A percentile compares a stretch with the other conserved stretches of the same genome.
phyloP scores from a whole-genome alignment of 2,329 filamentous ascomycete genomes.

The Aspergillus japonicus region DNA sequence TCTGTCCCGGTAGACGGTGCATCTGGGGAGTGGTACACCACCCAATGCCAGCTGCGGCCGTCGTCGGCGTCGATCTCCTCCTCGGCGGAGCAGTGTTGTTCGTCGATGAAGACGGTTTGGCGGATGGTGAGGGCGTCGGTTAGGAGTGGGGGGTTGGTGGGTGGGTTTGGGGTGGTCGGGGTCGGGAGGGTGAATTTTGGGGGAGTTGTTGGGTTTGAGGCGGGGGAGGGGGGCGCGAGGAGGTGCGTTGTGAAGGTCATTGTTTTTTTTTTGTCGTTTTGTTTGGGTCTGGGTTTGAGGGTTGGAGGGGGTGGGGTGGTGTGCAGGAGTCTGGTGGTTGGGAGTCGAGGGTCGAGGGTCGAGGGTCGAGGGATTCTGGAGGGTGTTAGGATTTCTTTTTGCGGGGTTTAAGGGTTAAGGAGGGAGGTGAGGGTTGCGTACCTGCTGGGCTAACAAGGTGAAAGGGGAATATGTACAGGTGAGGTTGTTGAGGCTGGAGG shows the following conservation, averaged over 20 bases:
- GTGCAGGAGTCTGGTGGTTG: no score
- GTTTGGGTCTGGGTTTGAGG: neutral
- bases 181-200: slow-evolving; percentile 25
- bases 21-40: slow-evolving; percentile 57
- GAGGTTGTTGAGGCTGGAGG: no score
- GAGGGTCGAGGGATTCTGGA: no score
- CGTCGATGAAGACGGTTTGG: slow-evolving; percentile 57
- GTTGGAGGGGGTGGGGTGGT: no score
- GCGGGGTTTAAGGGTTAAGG: no score
- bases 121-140: slow-evolving; percentile 60
- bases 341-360: no score
- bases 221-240: neutral
- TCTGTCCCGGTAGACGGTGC: no score
- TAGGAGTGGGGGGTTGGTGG: slow-evolving; percentile 54
- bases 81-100: slow-evolving; percentile 58
- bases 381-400: no score
- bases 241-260: neutral
- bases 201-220: no score
- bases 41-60: slow-evolving; percentile 76
- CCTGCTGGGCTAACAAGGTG: no score
- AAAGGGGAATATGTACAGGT: no score
- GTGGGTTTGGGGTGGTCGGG: slow-evolving; percentile 18
- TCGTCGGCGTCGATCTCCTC: slow-evolving; percentile 83
- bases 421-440: no score
- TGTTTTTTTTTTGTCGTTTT: neutral